These are phyloP conservation scores for Herpetomonas tarakana DNA, from an alignment of 208 protist species.

Conservation along the genomic window DNA sequence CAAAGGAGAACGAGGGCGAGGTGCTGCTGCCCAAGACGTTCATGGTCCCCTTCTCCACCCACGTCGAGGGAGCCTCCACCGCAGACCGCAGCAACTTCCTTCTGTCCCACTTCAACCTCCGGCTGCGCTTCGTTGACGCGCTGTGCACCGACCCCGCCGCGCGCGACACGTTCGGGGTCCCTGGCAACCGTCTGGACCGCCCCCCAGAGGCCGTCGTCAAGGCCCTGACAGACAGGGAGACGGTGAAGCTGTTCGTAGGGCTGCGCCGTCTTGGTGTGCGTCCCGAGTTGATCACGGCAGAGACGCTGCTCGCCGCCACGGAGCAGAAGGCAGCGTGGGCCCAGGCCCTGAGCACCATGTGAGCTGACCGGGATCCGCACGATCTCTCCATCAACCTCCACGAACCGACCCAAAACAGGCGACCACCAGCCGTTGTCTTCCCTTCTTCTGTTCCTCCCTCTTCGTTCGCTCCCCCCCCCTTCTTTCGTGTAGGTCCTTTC, in stretches of 20 bases:
- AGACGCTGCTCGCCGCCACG: slow-evolving; percentile 42
- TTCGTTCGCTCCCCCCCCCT: too few species aligned
- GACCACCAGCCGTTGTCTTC: too few species aligned
- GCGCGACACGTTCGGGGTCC: not conserved
- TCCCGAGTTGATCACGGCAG: slow-evolving; percentile 44
- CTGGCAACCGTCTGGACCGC: slow-evolving; percentile 5
- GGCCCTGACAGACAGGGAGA: slow-evolving; percentile 35
- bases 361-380: too few species aligned
- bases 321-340: slow-evolving; percentile 41
- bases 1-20: not conserved
- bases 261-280: slow-evolving; percentile 58
- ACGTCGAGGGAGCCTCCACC: slow-evolving; percentile 36
- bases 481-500: too few species aligned
- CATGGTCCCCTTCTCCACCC: slow-evolving; percentile 46
- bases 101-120: slow-evolving; percentile 60
- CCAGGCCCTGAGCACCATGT: slow-evolving; percentile 48
- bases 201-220: slow-evolving; percentile 19
- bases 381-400: too few species aligned
- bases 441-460: too few species aligned
- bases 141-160: not conserved
- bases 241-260: slow-evolving; percentile 44
- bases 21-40: slow-evolving; percentile 11
- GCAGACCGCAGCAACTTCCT: slow-evolving; percentile 2
- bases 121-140: slow-evolving; percentile 20
- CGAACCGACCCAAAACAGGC: too few species aligned